Base-by-base conservation (phyloP, 2,329 filamentous ascomycete genomes). In the Leptographium procerum region DNA sequence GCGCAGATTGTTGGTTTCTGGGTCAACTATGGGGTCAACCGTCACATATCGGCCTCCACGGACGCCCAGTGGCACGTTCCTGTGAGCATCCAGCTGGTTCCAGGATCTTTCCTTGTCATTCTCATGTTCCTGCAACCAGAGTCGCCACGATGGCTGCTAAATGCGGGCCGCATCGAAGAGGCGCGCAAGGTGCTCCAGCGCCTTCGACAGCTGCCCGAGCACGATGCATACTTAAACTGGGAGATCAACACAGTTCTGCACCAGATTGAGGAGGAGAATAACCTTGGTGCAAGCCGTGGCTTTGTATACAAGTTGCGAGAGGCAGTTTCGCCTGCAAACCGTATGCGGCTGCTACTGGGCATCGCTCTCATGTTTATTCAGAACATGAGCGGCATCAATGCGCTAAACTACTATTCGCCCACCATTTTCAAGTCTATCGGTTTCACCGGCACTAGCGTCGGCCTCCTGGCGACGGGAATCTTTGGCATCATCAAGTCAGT, bases 361-460 rank as follows among this genome's bases (percentile, higher is more conserved):
- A 80, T 81, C 58, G 80, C 88, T 66, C 77, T 92, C 24, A 91
- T 91, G 75, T 74, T 91, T 57, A 90, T 84, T 78, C 88, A 92
- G 70, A 92, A 92, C 65, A 85, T 85, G 55, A 78, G 75, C 3
- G 87, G 87, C 2, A 90, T 90, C 73, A 90, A 90, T 64, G 86
- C 87, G 24, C 85, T 88, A 73, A 90, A 89, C 74, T 90, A 89
- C 72, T 89, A 86, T 70, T 78, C 75, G 1, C 86, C 86, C 0
- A 86, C 81, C 0, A 80, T 89, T 11, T 89, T 90, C 75, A 78
- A 73, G 62, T 73, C 71, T 51, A 71, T 79, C 55, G 76, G 76
- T 5, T 71, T 78, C 55, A 71, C 69, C 1, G 76, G 76, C 14
- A 75, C 72, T 53, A 74, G 72, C 64, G 73, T 71, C 0, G 67